Evolutionary conservation across 371 early-diverging fungal species (phyloP), one percentile per base, ranked within the genome.

Genomic region (Quaeritorhiza haematococci): DNA sequence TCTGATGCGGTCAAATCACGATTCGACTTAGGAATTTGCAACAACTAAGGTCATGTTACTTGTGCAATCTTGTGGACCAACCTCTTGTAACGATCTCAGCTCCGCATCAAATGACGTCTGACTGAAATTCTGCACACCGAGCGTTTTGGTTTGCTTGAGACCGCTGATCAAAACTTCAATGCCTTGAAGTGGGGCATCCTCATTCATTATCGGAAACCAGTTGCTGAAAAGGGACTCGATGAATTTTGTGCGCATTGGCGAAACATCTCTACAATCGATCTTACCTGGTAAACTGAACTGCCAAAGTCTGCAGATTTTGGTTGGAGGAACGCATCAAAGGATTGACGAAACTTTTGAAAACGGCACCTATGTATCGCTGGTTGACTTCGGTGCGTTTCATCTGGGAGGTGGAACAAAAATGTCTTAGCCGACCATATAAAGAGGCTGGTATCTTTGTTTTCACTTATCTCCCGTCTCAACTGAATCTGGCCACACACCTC

Each of bases 201-300:
- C 76, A 43, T 72, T 69, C 26, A 60, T 60, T 32, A 78, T 71
- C 3, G 79, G 79, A 3, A 78, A 54, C 79, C 79, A 78, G 46
- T 67, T 71, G 51, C 73, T 73, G 28, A 8, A 50, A 8, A 50
- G n/a, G 7, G 43, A 26, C 21, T n/a, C 26, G 8, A 10, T 34
- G 43, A 19, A 23, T 42, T 47, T 21, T 38, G 21, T 38, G 41
- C 41, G 17, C 21, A 15, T 38, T 38, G n/a, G n/a, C n/a, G n/a
- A n/a, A 38, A 38, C 38, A 38, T 38, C 10, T 13, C 10, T 10
- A 38, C 38, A n/a, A 13, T 38, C 10, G 5, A 41, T 6, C 51
- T 33, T 21, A 67, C 64, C 63, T 62, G 29, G 73, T 69, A 56
- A 76, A 78, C 42, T 74, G 79, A 32, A 78, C 70, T 3, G 79